These are phyloP conservation scores for Astrothelium macrocarpum DNA, from an alignment of 495 filamentous ascomycete genomes.

Conservation along the genomic window DNA sequence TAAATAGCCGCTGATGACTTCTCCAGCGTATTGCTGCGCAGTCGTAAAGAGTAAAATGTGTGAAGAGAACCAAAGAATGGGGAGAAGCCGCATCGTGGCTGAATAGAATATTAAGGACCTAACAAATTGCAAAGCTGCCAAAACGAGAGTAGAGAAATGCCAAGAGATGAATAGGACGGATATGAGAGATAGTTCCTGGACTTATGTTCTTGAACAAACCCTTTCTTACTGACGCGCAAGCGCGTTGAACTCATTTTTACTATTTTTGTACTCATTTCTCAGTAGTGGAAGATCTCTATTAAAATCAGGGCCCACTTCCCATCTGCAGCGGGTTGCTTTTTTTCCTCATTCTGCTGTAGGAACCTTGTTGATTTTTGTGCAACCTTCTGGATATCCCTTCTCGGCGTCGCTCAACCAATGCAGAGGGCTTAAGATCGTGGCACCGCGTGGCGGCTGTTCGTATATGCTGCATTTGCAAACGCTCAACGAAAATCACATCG, in stretches of 20 bases:
- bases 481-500: background rate
- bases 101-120: background rate
- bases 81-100: background rate
- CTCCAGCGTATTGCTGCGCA: constrained; percentile 19
- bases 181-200: too few relatives aligned
- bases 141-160: background rate
- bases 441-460: background rate
- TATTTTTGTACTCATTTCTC: background rate
- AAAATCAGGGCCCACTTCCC: background rate
- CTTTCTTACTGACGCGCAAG: background rate
- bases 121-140: background rate
- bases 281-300: background rate
- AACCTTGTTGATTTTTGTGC: background rate
- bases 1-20: constrained; percentile 12
- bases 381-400: background rate
- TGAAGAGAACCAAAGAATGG: background rate
- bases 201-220: background rate
- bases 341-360: background rate
- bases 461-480: background rate
- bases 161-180: too few relatives aligned
- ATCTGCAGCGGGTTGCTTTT: background rate
- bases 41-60: background rate
- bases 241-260: background rate
- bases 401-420: background rate
- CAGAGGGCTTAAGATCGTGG: background rate